Percentiles rank a stretch among this genome's conserved stretches.
Conservation (phyloP, 257 asterid genomes). For the Solanum chiquidenum region DNA sequence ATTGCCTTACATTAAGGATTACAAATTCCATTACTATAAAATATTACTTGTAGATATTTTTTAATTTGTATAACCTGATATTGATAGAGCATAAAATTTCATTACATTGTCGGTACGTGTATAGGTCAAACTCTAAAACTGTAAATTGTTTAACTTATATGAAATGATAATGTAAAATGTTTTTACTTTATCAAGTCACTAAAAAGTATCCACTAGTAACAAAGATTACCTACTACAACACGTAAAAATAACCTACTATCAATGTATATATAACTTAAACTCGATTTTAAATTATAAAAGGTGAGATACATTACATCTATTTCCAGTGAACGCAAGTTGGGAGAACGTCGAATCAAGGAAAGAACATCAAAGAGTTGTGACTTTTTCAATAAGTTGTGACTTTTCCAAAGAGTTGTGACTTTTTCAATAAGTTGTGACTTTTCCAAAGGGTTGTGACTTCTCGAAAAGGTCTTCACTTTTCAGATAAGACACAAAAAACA, state of each 20-base stretch:
- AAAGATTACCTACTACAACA: neutral
- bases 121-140: neutral
- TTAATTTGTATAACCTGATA: neutral
- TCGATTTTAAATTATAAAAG: neutral
- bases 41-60: too few species aligned
- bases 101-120: neutral
- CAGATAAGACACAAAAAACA: too few species aligned
- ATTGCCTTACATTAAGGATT: too few species aligned
- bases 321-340: neutral
- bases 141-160: neutral
- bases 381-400: too few species aligned
- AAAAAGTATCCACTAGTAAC: neutral
- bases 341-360: neutral
- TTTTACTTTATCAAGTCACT: neutral
- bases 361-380: neutral
- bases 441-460: too few species aligned
- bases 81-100: neutral
- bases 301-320: neutral
- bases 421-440: too few species aligned
- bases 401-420: too few species aligned
- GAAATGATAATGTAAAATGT: neutral
- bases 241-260: neutral
- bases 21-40: neutral
- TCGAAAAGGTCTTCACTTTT: too few species aligned
- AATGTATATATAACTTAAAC: neutral